Conservation (phyloP, 768 basidiomycete genomes). For the Boletus sensibilis region DNA sequence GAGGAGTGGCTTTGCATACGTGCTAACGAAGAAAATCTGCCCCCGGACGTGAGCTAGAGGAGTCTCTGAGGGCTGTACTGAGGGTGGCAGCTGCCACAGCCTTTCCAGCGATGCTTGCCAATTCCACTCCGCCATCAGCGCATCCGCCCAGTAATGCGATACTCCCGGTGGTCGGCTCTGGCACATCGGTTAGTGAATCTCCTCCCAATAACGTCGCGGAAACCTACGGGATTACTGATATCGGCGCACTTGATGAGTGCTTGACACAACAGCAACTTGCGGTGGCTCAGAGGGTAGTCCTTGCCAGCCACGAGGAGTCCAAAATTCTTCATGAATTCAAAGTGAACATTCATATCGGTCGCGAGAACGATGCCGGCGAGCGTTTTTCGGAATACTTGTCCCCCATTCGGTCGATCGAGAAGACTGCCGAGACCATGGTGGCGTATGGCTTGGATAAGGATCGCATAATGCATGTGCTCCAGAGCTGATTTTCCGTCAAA, state of each 20-base stretch:
- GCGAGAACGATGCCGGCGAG: slow-evolving; percentile 83
- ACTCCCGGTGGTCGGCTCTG: slow-evolving; percentile 93
- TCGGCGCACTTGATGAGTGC: slow-evolving; percentile 96
- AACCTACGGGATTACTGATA: slow-evolving; percentile 93
- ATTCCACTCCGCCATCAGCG: slow-evolving; percentile 87
- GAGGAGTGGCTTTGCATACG: slow-evolving; percentile 82
- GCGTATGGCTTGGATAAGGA: slow-evolving; percentile 78
- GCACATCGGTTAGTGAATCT: slow-evolving; percentile 5
- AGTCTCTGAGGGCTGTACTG: slow-evolving; percentile 46
- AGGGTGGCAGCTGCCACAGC: slow-evolving; percentile 65
- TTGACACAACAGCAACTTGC: slow-evolving; percentile 78
- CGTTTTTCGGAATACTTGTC: slow-evolving; percentile 60
- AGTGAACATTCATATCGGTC: slow-evolving; percentile 94
- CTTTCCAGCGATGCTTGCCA: slow-evolving; percentile 86
- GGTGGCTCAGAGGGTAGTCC: slow-evolving; percentile 40
- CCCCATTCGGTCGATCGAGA: slow-evolving; percentile 53
- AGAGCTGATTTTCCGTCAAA: slow-evolving; percentile 89
- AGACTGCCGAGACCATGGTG: slow-evolving; percentile 72
- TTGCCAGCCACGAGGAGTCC: slow-evolving; percentile 44
- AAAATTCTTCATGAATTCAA: slow-evolving; percentile 76
- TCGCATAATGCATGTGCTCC: slow-evolving; percentile 87
- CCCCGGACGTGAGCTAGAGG: slow-evolving; percentile 69
- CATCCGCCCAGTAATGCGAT: slow-evolving; percentile 89
- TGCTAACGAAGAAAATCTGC: slow-evolving; percentile 86
- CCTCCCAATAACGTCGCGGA: not conserved